Evolutionary conservation across 306 rosid species (phyloP).

Genomic region (Betula pendula): DNA sequence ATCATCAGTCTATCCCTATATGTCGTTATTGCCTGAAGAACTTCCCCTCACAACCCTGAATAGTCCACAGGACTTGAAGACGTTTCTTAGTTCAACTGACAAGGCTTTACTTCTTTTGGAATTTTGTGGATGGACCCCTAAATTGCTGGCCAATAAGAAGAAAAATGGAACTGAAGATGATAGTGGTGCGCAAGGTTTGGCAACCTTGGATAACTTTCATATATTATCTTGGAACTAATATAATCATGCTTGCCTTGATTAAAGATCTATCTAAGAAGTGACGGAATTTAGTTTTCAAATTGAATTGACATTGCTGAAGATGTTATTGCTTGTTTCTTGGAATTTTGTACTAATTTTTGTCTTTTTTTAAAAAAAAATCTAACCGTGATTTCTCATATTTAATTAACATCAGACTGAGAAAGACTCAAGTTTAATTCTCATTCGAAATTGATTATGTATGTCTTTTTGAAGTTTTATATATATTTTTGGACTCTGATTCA

Average conservation of each 20-base stretch:
- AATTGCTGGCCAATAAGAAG: constrained; percentile 44
- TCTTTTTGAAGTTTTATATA: neutral
- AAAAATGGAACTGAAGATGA: constrained; percentile 48
- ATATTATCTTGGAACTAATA: neutral
- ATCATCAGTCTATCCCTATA: constrained; percentile 45
- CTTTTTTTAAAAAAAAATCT: neutral
- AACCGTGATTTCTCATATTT: neutral
- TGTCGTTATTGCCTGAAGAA: constrained; percentile 47
- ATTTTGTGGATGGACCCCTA: constrained; percentile 80
- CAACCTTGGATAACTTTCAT: constrained; percentile 4
- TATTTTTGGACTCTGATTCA: neutral
- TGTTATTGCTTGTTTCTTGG: neutral
- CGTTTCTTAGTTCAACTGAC: constrained; percentile 69
- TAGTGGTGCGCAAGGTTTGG: constrained; percentile 35
- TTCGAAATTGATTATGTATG: neutral
- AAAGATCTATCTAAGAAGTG: neutral
- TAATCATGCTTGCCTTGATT: neutral
- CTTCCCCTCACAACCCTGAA: constrained; percentile 54
- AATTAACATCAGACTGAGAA: neutral
- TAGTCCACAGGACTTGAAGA: constrained; percentile 43
- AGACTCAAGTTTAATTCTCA: neutral
- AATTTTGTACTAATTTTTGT: neutral
- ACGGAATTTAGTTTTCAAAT: neutral
- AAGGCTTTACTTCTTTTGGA: constrained; percentile 69
- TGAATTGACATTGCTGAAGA: neutral